Evolutionary conservation across 208 protist genomes (phyloP).

Genomic region (Leishmania tropica): DNA sequence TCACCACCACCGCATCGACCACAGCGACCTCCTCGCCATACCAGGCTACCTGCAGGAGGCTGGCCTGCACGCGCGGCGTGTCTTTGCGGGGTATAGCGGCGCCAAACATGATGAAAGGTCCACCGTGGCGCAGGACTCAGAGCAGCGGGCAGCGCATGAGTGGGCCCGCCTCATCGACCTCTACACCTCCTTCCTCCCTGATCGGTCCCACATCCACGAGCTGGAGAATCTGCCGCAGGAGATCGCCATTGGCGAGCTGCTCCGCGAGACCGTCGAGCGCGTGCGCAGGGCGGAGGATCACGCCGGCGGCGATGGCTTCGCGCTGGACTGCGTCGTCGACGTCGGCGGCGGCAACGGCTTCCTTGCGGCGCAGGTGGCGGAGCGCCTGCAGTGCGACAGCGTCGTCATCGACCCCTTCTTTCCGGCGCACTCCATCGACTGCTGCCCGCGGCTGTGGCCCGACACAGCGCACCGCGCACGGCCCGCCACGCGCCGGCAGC

Average conservation of each 20-base stretch:
- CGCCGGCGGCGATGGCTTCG: slow-evolving; percentile 8
- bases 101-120: neutral
- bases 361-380: slow-evolving; percentile 65
- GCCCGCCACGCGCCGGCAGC: slow-evolving; percentile 29
- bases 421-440: slow-evolving; percentile 75
- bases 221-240: slow-evolving; percentile 87
- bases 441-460: slow-evolving; percentile 54
- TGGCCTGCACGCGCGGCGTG: slow-evolving; percentile 14
- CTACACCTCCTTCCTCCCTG: slow-evolving; percentile 68
- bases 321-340: slow-evolving; percentile 62
- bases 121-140: neutral
- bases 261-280: slow-evolving; percentile 26
- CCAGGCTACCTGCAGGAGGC: slow-evolving; percentile 25
- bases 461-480: slow-evolving; percentile 46
- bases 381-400: slow-evolving; percentile 59
- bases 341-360: slow-evolving; percentile 86
- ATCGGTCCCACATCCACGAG: slow-evolving; percentile 80
- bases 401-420: slow-evolving; percentile 79
- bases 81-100: neutral
- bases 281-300: neutral
- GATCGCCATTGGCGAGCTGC: slow-evolving; percentile 74
- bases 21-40: slow-evolving; percentile 15
- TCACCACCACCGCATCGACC: slow-evolving; percentile 5
- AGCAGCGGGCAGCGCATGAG: slow-evolving; percentile 3
- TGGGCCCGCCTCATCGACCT: slow-evolving; percentile 60